Evolutionary conservation across 768 basidiomycete genomes (phyloP).

Genomic region (Lentinula lateritia): DNA sequence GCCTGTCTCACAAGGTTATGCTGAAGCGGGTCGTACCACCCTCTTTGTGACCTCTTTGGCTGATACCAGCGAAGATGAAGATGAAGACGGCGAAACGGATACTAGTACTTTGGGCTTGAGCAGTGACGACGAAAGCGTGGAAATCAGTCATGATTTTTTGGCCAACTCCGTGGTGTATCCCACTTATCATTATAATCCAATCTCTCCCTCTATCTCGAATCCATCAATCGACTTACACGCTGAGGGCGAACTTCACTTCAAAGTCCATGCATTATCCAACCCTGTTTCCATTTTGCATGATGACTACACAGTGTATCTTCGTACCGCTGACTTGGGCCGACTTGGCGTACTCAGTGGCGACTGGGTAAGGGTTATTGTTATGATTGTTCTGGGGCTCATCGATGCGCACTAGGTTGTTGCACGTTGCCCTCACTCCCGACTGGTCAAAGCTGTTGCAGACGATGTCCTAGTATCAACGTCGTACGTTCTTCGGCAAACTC

Average conservation of each 20-base stretch:
- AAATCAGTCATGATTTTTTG: slow-evolving; percentile 72
- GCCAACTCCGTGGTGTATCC: slow-evolving; percentile 40
- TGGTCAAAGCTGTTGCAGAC: slow-evolving; percentile 53
- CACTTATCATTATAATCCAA: slow-evolving; percentile 17
- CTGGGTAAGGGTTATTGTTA: slow-evolving; percentile 49
- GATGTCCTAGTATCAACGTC: slow-evolving; percentile 33
- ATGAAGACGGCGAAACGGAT: background rate
- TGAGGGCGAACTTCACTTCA: slow-evolving; percentile 7
- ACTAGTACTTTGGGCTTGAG: slow-evolving; percentile 10
- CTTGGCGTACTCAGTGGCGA: slow-evolving; percentile 69
- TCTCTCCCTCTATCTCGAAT: slow-evolving; percentile 11
- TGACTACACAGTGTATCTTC: slow-evolving; percentile 55
- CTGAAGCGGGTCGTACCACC: slow-evolving; percentile 40
- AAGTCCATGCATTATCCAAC: slow-evolving; percentile 10
- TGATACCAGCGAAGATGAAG: slow-evolving; percentile 5
- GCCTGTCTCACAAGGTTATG: slow-evolving; percentile 71
- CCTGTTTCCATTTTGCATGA: slow-evolving; percentile 33
- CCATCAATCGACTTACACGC: slow-evolving; percentile 4
- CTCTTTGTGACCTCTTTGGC: slow-evolving; percentile 38
- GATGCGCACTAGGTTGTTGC: slow-evolving; percentile 43
- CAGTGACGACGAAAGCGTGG: slow-evolving; percentile 39
- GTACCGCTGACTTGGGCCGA: slow-evolving; percentile 56
- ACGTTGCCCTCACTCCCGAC: slow-evolving; percentile 34
- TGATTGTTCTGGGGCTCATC: slow-evolving; percentile 8
- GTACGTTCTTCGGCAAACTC: slow-evolving; percentile 21